Evolutionary conservation across 495 filamentous ascomycete species (phyloP).

Genomic region (Neurospora sp.): DNA sequence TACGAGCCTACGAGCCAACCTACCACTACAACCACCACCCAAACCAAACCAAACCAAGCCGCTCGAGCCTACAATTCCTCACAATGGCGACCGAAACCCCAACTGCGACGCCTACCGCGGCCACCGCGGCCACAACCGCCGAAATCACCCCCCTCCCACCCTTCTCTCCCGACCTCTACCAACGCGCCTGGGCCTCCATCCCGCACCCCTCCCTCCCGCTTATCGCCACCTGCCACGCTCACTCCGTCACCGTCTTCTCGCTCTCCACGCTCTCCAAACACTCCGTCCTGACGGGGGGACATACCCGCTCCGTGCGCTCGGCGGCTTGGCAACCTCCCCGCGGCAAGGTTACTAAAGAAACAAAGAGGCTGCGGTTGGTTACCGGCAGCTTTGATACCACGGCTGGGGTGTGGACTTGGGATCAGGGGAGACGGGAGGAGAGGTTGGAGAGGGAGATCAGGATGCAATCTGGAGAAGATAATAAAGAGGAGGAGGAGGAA

Average conservation of each 20-base stretch:
- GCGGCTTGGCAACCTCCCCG: conserved; percentile 69
- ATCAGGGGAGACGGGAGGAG: conserved; percentile 12
- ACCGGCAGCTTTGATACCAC: conserved; percentile 87
- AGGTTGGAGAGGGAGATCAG: conserved; percentile 8
- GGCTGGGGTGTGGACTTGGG: conserved; percentile 74
- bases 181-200: conserved; percentile 75
- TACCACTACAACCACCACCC: not conserved
- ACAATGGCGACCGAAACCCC: not conserved
- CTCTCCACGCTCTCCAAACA: conserved; percentile 68
- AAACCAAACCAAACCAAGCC: not conserved
- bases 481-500: conserved; percentile 13
- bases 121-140: not conserved
- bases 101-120: not conserved
- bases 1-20: not conserved
- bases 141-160: conserved; percentile 28
- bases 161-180: conserved; percentile 58
- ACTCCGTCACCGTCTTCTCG: conserved; percentile 79
- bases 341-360: conserved; percentile 25
- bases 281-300: conserved; percentile 72
- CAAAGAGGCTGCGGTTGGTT: conserved; percentile 56
- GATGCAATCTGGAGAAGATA: conserved; percentile 3
- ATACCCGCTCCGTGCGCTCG: conserved; percentile 74
- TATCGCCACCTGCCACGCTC: conserved; percentile 78
- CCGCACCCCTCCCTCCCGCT: conserved; percentile 83
- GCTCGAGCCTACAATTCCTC: not conserved